Conservation (phyloP, 371 early-diverging fungal genomes). For the Catenaria anguillulae region DNA sequence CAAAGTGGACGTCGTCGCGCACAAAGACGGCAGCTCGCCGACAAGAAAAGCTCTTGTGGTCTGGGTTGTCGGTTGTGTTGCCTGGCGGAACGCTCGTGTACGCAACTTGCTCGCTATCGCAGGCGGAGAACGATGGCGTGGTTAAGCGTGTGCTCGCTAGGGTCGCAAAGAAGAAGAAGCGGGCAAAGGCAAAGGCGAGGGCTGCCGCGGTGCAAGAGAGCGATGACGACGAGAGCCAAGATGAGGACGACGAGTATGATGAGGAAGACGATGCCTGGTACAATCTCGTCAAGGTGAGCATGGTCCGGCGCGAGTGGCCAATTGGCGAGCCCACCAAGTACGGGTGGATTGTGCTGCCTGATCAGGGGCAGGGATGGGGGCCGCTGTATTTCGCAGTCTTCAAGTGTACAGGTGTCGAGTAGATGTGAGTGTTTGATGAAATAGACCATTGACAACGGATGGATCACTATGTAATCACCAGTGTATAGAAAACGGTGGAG, state of each 20-base stretch:
- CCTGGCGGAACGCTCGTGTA: conserved; percentile 47
- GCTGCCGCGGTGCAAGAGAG: neutral
- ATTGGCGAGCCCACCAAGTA: conserved; percentile 39
- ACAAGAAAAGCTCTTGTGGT: conserved; percentile 39
- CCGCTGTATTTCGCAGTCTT: conserved; percentile 39
- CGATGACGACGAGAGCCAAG: neutral
- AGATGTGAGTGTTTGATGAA: too few species aligned
- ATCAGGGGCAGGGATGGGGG: conserved; percentile 36
- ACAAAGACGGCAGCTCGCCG: conserved; percentile 32
- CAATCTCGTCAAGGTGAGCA: neutral
- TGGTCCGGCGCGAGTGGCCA: conserved; percentile 15
- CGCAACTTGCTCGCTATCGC: conserved; percentile 53
- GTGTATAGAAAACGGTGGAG: too few species aligned
- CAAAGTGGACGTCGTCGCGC: conserved; percentile 33
- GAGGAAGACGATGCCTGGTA: neutral
- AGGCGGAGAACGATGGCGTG: conserved; percentile 55
- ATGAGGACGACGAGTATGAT: too few species aligned
- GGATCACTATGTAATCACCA: too few species aligned
- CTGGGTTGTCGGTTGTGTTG: conserved; percentile 40
- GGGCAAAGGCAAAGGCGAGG: neutral
- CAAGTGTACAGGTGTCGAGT: too few species aligned
- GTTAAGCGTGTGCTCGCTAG: conserved; percentile 27
- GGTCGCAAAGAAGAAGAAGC: neutral
- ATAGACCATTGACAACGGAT: too few species aligned
- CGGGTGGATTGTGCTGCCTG: conserved; percentile 45